Percentiles rank a stretch among this genome's conserved stretches.
Evolutionary conservation across 495 filamentous ascomycete genomes (phyloP).

Genomic region (Niebla homalea): DNA sequence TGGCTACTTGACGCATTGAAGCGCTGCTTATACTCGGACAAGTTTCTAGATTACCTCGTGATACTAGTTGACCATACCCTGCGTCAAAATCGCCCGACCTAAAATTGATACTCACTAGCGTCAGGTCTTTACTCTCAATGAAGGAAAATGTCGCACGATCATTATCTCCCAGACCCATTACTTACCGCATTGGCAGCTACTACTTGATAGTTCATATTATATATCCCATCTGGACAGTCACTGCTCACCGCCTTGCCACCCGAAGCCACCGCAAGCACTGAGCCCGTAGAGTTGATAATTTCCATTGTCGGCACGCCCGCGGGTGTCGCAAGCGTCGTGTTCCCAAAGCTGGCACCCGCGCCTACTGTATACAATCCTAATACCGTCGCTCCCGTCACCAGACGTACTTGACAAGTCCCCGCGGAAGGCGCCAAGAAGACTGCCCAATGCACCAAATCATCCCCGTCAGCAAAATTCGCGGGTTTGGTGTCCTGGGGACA

Average conservation of each 20-base stretch:
- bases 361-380: too few relatives aligned
- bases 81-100: too few relatives aligned
- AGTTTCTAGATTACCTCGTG: too few relatives aligned
- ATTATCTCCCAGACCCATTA: too few relatives aligned
- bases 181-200: background rate
- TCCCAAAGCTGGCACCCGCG: too few relatives aligned
- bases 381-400: background rate
- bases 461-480: background rate
- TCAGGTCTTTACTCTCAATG: too few relatives aligned
- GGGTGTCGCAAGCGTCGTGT: background rate
- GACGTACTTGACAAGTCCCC: slow-evolving; percentile 4
- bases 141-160: too few relatives aligned
- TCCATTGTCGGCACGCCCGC: slow-evolving; percentile 10
- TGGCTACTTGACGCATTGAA: too few relatives aligned
- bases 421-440: slow-evolving; percentile 2
- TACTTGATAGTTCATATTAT: slow-evolving; percentile 17
- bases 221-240: slow-evolving; percentile 4
- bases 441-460: slow-evolving; percentile 14
- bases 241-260: slow-evolving; percentile 4
- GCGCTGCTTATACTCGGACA: too few relatives aligned
- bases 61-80: too few relatives aligned
- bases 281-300: slow-evolving; percentile 4
- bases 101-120: too few relatives aligned
- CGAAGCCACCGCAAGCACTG: slow-evolving; percentile 3
- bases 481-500: slow-evolving; percentile 1